Base-by-base conservation (phyloP, 108 stramenopile species). In the Mayamaea pseudoterrestris region DNA sequence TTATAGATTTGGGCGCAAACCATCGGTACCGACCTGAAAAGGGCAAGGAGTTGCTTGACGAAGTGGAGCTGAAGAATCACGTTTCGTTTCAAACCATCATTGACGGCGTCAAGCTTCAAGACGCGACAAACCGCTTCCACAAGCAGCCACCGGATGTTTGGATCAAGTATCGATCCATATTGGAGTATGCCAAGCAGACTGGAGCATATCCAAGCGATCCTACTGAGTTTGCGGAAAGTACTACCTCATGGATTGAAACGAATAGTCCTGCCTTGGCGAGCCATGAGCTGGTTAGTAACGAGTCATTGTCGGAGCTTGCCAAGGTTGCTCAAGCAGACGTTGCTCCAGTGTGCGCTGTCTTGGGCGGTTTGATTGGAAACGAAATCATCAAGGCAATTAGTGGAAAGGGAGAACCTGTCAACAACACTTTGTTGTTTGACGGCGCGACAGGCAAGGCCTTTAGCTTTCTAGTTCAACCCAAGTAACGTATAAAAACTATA, bases 341-440 rank as follows among this genome's bases (percentile, higher is more conserved):
- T 1, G 69, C 80, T 23, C 88, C 92, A 1, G 90, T 94, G 14
- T 88, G 83, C 45, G 86, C 95, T 12, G 89, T 94, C 9, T 48
- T 94, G 44, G 95, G 95, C 27, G 95, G 95, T 12, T 67, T 94
- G 27, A 36, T 97, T 17, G 93, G 93, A 16, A 94, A 94, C 59
- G 95, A 94, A 69, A 70, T 93, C 35, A 84, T 95, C 74, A 95
- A 95, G 52, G 73, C 76, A 2, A 69, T 95, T 48, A 80, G 69
- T 41, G 80, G 83, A n/a, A 89, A 86, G 56, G 93, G 88, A 41
- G 81, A 83, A 55, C 93, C 93, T 9, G 83, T 84, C 42, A 83
- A 86, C 50, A 95, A 95, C 60, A 66, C 84, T 6, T 53, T 95
- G 36, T 24, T 83, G 47, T 84, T 91, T 27, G 78, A 82, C 47